Conservation (phyloP, 2,329 filamentous ascomycete species). For the Aspergillus aculeatus region DNA sequence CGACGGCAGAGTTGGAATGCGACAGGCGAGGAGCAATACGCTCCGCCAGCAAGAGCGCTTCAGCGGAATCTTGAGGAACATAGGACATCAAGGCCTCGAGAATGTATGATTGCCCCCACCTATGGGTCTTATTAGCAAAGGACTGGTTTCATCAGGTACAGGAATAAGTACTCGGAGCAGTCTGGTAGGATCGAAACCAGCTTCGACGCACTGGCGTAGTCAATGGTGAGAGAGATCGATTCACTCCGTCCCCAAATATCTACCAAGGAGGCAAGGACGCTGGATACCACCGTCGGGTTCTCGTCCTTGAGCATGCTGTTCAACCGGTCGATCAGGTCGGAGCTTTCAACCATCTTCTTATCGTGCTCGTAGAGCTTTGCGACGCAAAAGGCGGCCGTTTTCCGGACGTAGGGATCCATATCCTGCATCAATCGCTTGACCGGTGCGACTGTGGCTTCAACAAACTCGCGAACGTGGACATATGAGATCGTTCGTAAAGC, state of each 20-base stretch:
- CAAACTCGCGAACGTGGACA: slow-evolving; percentile 92
- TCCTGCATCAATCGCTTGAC: slow-evolving; percentile 83
- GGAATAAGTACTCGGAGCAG: slow-evolving; percentile 78
- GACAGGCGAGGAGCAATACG: slow-evolving; percentile 93
- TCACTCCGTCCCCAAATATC: slow-evolving; percentile 99
- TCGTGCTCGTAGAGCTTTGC: slow-evolving; percentile 98
- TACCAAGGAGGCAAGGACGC: slow-evolving; percentile 84
- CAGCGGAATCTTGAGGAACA: slow-evolving; percentile 83
- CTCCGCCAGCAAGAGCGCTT: slow-evolving; percentile 87
- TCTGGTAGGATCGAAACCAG: slow-evolving; percentile 95
- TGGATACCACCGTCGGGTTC: slow-evolving; percentile 95
- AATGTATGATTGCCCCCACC: slow-evolving; percentile 99
- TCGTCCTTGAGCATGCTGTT: slow-evolving; percentile 90
- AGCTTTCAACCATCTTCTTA: slow-evolving; percentile 80
- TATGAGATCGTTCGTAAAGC: slow-evolving; percentile 96
- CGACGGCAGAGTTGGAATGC: slow-evolving; percentile 94
- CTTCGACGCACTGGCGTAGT: slow-evolving; percentile 96
- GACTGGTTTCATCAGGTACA: not conserved
- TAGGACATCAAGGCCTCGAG: slow-evolving; percentile 97
- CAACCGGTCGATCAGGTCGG: slow-evolving; percentile 86
- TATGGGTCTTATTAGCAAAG: slow-evolving; percentile 38
- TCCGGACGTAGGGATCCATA: slow-evolving; percentile 90
- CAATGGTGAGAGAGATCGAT: slow-evolving; percentile 95
- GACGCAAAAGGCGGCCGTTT: slow-evolving; percentile 93
- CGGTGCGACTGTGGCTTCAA: slow-evolving; percentile 82